phyloP scores from a whole-genome alignment of 768 basidiomycete species.

The Clitopilus hobsonii region DNA sequence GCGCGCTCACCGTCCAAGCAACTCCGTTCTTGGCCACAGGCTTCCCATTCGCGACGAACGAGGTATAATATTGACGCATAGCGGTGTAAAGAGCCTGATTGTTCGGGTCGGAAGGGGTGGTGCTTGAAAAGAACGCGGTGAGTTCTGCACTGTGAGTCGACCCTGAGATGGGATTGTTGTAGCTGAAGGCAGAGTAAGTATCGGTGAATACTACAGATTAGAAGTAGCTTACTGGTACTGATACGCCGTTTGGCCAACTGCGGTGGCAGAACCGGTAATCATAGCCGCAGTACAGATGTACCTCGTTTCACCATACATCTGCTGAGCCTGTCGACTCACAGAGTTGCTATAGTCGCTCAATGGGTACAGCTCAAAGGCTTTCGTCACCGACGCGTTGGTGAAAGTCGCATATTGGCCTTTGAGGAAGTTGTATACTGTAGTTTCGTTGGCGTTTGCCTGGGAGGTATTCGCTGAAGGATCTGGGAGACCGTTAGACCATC shows the following conservation, averaged over 20 bases:
- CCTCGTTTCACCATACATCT: constrained; percentile 41
- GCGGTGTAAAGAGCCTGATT: constrained; percentile 26
- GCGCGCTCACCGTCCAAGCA: not conserved
- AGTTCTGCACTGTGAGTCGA: constrained; percentile 33
- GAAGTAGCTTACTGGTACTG: constrained; percentile 28
- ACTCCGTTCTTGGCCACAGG: constrained; percentile 18
- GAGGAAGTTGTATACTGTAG: constrained; percentile 36
- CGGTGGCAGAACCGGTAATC: constrained; percentile 23
- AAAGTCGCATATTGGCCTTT: constrained; percentile 32
- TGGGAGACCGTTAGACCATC: constrained; percentile 30
- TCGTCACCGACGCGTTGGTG: constrained; percentile 21
- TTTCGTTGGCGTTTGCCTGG: constrained; percentile 29
- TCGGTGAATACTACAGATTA: not conserved
- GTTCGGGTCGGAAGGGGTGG: constrained; percentile 18
- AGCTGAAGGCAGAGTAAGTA: constrained; percentile 18
- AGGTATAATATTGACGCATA: constrained; percentile 36
- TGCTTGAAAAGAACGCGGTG: constrained; percentile 28
- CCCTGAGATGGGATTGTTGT: constrained; percentile 34
- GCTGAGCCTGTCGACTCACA: constrained; percentile 34
- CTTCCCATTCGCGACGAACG: constrained; percentile 28
- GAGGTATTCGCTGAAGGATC: constrained; percentile 35
- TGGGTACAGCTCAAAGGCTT: constrained; percentile 30
- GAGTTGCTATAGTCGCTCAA: constrained; percentile 25
- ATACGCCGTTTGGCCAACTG: constrained; percentile 18
- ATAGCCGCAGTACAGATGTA: constrained; percentile 38